Evolutionary conservation across 768 basidiomycete species (phyloP).

Genomic region (Pisolithus orientalis): DNA sequence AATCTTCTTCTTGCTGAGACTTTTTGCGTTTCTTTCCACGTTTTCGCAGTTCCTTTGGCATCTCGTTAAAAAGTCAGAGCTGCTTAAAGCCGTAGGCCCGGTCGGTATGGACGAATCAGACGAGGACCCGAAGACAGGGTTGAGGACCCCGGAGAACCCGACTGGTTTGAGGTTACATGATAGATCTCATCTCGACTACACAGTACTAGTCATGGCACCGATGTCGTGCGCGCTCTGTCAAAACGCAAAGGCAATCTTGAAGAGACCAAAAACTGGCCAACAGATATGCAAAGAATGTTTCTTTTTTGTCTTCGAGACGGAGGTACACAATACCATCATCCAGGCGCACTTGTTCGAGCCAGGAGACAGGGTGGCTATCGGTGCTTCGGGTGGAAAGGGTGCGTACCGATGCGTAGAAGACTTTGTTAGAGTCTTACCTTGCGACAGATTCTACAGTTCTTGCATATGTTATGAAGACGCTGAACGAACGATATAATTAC

Average conservation of each 20-base stretch:
- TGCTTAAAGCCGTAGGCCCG: not conserved
- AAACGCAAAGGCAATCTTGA: conserved; percentile 77
- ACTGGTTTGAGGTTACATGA: not conserved
- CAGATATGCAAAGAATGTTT: conserved; percentile 96
- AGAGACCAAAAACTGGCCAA: conserved; percentile 94
- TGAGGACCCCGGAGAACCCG: not conserved
- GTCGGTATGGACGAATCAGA: not conserved
- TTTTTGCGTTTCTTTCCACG: conserved; percentile 74
- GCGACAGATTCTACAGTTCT: conserved; percentile 89
- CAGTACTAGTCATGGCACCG: conserved; percentile 56
- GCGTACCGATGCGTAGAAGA: conserved; percentile 6
- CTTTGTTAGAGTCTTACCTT: not conserved
- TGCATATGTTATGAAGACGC: conserved; percentile 92
- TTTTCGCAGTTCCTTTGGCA: conserved; percentile 74
- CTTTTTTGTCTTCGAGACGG: conserved; percentile 96
- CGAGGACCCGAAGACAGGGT: not conserved
- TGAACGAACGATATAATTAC: conserved; percentile 93
- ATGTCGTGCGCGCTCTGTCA: conserved; percentile 73
- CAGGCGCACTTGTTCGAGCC: conserved; percentile 77
- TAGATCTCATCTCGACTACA: not conserved
- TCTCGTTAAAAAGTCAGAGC: conserved; percentile 15
- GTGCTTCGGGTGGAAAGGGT: conserved; percentile 99
- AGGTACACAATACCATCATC: conserved; percentile 93
- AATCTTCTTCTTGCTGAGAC: conserved; percentile 14
- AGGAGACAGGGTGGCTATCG: conserved; percentile 93